Conservation (phyloP, 208 protist species). For the Trypanosoma lewisi region DNA sequence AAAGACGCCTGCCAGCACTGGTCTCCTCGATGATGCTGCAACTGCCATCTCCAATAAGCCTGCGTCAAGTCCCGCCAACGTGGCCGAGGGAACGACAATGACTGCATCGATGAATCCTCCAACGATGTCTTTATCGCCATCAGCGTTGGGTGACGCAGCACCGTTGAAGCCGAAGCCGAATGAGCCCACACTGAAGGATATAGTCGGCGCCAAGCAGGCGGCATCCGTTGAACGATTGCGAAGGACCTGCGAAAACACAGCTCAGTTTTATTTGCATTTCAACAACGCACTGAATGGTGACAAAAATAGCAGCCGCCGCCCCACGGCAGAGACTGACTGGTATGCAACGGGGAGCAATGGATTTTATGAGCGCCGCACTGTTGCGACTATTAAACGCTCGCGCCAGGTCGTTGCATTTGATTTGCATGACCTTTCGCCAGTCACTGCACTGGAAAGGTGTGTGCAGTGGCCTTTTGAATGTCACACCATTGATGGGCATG, state of each 20-base stretch:
- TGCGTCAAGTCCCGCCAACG: too few species aligned
- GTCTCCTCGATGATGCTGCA: too few species aligned
- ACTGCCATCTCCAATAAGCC: too few species aligned
- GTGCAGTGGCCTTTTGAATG: constrained; percentile 23
- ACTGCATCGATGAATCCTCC: background rate
- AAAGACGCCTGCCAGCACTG: too few species aligned
- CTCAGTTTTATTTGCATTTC: constrained; percentile 20
- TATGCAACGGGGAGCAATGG: constrained; percentile 26
- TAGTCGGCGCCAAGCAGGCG: constrained; percentile 19
- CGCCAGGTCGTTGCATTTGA: constrained; percentile 40
- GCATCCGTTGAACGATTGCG: constrained; percentile 14
- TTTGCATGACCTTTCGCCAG: constrained; percentile 38
- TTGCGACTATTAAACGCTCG: constrained; percentile 31
- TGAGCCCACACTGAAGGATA: background rate
- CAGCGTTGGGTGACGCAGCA: background rate
- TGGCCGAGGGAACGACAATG: background rate
- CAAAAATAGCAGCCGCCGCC: background rate
- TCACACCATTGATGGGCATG: too few species aligned
- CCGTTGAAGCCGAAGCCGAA: background rate
- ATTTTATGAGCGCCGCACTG: constrained; percentile 24
- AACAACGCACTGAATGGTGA: background rate
- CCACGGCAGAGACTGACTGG: constrained; percentile 17
- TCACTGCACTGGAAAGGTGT: constrained; percentile 40
- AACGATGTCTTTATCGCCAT: background rate
- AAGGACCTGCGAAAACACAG: constrained; percentile 22